phyloP scores from a whole-genome alignment of 2,329 filamentous ascomycete genomes.

The Eutypella sp. region DNA sequence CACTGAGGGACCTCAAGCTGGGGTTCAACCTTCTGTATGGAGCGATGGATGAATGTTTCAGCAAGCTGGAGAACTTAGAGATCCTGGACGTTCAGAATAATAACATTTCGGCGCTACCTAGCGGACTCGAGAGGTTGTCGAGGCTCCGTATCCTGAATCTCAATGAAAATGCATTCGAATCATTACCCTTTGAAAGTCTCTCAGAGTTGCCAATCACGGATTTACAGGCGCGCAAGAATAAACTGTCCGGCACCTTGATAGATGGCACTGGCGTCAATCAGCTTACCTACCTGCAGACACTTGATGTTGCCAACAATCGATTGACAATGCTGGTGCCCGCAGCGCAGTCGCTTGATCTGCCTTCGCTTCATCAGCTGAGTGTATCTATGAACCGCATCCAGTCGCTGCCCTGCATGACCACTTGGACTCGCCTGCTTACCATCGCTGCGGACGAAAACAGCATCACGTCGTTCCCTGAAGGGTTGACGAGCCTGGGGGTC shows the following conservation, averaged over 20 bases:
- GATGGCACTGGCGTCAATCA: constrained; percentile 48
- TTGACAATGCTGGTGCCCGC: constrained; percentile 51
- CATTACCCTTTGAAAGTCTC: constrained; percentile 66
- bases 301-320: constrained; percentile 76
- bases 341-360: constrained; percentile 52
- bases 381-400: constrained; percentile 78
- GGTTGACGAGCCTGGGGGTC: constrained; percentile 64
- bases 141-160: constrained; percentile 74
- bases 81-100: constrained; percentile 79
- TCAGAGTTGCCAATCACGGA: constrained; percentile 66
- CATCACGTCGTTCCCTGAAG: constrained; percentile 68
- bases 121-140: constrained; percentile 59
- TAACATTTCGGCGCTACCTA: constrained; percentile 65
- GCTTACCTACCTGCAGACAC: constrained; percentile 61
- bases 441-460: constrained; percentile 79
- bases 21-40: constrained; percentile 73
- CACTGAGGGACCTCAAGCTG: constrained; percentile 74
- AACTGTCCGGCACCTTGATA: constrained; percentile 68
- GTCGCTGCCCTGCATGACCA: constrained; percentile 65
- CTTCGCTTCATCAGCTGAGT: constrained; percentile 67
- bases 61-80: constrained; percentile 65
- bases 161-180: constrained; percentile 69
- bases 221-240: constrained; percentile 72
- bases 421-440: constrained; percentile 68
- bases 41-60: constrained; percentile 58